A percentile compares a stretch with the other conserved stretches of the same genome.
Evolutionary conservation across 805 yeast species (phyloP).

Genomic region (Yarrowia deformans): DNA sequence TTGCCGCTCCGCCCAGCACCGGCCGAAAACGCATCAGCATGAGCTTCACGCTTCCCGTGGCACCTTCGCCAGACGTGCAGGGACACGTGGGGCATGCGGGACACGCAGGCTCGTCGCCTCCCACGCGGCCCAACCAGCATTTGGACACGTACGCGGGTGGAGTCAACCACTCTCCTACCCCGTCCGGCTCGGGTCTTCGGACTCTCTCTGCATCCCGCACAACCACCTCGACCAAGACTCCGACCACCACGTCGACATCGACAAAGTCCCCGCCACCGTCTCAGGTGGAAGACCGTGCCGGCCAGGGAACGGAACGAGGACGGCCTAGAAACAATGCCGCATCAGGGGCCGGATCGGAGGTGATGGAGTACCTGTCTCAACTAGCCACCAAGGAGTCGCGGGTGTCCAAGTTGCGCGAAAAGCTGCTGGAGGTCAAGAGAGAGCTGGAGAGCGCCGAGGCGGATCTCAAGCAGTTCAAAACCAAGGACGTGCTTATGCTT

Average conservation of each 20-base stretch:
- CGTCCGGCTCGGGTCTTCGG: constrained; percentile 17
- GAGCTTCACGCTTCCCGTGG: constrained; percentile 38
- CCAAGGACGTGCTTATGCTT: constrained; percentile 44
- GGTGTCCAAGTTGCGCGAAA: constrained; percentile 51
- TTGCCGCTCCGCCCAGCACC: constrained; percentile 15
- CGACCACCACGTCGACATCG: background rate
- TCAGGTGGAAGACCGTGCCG: background rate
- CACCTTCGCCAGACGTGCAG: constrained; percentile 14
- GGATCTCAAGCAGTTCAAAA: constrained; percentile 48
- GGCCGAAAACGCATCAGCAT: constrained; percentile 34
- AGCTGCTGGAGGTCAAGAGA: constrained; percentile 45
- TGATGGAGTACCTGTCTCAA: constrained; percentile 46
- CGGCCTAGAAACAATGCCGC: background rate
- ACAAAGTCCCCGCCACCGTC: constrained; percentile 25
- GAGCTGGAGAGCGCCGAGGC: constrained; percentile 51
- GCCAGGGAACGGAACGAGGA: constrained; percentile 5
- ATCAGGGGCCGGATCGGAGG: constrained; percentile 27
- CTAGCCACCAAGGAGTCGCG: constrained; percentile 53
- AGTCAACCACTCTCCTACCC: constrained; percentile 18
- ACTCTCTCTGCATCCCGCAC: constrained; percentile 19
- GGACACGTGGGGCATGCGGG: background rate
- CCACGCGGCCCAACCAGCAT: background rate
- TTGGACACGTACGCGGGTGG: constrained; percentile 11
- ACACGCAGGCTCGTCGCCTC: constrained; percentile 7
- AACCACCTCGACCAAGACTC: too few species aligned